Evolutionary conservation across 495 filamentous ascomycete species (phyloP), one percentile per base, ranked within the genome.

Genomic region (Aspergillus bertholletiae): DNA sequence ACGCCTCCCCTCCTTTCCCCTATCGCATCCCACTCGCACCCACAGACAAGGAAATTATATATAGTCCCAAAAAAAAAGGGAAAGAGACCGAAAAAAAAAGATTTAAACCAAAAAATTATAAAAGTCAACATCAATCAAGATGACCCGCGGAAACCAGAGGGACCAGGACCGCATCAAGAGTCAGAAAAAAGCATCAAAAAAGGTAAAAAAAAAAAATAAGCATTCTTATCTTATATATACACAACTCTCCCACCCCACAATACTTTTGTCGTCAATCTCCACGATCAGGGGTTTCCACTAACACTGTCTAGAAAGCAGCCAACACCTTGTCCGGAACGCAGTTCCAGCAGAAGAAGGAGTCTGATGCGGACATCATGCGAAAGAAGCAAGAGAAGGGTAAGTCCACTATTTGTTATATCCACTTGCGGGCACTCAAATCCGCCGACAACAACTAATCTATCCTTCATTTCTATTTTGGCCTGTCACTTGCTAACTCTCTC

Each of bases 81-180:
- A 37, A 2, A n/a, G 17, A 37, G 13, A 12, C 2, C 15, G 17
- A n/a, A 37, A 37, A n/a, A 37, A 15, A 15, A 37, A 37, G n/a
- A n/a, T n/a, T n/a, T 3, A 15, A 26, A 37, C 3, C 26, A 22
- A 32, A 22, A 51, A 40, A 24, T 17, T 18, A 20, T 7, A 40
- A 11, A 9, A 12, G 13, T 23, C 6, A 21, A 55, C 49, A 46
- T 18, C 69, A 81, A 46, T 18, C 69, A 81, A 68, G 30, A 96
- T 96, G 92, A 84, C 92, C 54, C 88, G 92, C 68, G 92, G 92
- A 59, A 97, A 97, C 67, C 92, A 97, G 79, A 84, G 92, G 65
- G 91, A 96, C 51, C 88, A 88, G 71, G 89, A 87, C 64, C 88
- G 92, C 54, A 87, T 88, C 72, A 91, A 90, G 73, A 86, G 79